Evolutionary conservation across 164 flowering plant species (phyloP), one percentile per base, ranked within the genome.

Genomic region (Chimonanthus praecox): DNA sequence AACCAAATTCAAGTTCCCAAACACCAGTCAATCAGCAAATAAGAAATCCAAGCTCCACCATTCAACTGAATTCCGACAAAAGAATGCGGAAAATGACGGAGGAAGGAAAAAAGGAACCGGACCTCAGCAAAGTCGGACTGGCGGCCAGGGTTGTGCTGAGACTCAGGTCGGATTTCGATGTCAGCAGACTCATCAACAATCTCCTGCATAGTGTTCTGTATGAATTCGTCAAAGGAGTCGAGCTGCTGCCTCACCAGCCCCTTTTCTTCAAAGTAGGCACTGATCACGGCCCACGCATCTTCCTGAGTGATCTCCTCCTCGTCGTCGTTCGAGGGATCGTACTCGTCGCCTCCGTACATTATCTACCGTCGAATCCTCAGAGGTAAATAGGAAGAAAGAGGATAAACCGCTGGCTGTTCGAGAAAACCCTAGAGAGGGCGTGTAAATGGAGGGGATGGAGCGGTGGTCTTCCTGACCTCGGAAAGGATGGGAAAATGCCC

Each of bases 121-220:
- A 95, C 98, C 99, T 93, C 98, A 1, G 85, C 85, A 60, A 89
- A 88, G 75, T 95, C 99, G 11, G 97, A 79, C 71, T 89, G 97
- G 54, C 89, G 91, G 4, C 98, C 97, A 2, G 99, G 98, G 64
- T 94, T 96, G 73, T 96, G 99, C 90, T 96, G 99, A 0, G 94
- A 90, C 73, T 94, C 99, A n/a, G 99, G 97, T 0, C 97, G 92
- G 73, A 96, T 91, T 83, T 92, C 97, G 63, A 96, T 94, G 47
- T 96, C 94, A 2, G 94, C 94, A 0, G 97, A 89, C 80, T 96
- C 97, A 47, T 96, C 98, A 1, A 96, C 99, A 44, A 96, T 96
- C 73, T 96, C 99, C 77, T 96, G 99, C 98, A 96, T 92, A 0
- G 99, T 94, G 64, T 96, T 96, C 85, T 94, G 97, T 44, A 96